Conservation (phyloP, 2,329 filamentous ascomycete genomes). For the Paecilomyces sp. region DNA sequence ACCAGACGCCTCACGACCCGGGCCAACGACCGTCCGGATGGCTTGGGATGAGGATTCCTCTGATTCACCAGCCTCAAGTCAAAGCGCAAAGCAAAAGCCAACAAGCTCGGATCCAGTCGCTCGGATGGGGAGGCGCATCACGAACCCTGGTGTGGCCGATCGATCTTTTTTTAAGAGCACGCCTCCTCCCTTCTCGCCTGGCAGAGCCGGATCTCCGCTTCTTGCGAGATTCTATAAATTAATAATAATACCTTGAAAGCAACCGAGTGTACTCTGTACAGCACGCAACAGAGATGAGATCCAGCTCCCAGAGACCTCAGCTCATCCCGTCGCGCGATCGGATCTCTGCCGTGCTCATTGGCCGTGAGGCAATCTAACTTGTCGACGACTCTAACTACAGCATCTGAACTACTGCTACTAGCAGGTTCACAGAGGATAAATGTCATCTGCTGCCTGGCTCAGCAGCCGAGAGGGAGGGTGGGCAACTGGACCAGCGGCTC, state of each 20-base stretch:
- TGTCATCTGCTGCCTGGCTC: not conserved
- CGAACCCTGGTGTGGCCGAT: not conserved
- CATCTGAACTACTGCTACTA: not conserved
- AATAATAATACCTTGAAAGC: too few species aligned
- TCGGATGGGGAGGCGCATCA: not conserved
- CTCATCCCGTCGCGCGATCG: not conserved
- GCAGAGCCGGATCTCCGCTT: not conserved
- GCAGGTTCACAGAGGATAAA: not conserved
- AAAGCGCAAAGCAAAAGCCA: not conserved
- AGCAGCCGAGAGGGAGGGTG: not conserved
- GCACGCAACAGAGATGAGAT: too few species aligned
- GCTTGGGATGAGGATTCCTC: not conserved
- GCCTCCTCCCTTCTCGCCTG: not conserved
- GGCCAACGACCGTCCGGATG: not conserved
- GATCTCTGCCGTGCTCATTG: not conserved
- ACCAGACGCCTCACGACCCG: too few species aligned
- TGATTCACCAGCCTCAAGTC: not conserved
- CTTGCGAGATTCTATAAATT: not conserved
- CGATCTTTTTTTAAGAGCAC: not conserved
- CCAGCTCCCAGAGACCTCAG: not conserved
- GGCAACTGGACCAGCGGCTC: not conserved
- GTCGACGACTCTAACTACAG: not conserved
- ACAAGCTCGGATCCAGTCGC: not conserved
- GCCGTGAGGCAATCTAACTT: not conserved
- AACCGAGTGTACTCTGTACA: too few species aligned